Evolutionary conservation across 1,284 basidiomycete genomes (phyloP), one percentile per base, ranked within the genome.

Genomic region (Heterobasidion occidentale): DNA sequence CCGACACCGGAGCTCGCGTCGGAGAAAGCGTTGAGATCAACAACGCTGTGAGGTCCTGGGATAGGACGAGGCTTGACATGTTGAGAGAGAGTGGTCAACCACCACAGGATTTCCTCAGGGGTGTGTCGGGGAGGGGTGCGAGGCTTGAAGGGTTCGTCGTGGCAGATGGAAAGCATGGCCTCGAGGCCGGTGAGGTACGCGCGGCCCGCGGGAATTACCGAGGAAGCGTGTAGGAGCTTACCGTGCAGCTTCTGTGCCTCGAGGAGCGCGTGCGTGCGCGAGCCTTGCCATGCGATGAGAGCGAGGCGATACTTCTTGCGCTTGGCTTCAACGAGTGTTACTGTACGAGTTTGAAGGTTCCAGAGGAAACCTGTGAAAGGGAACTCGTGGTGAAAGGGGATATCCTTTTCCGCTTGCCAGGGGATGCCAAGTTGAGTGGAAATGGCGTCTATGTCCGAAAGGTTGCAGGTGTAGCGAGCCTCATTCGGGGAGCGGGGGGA

Each of bases 1-100:
- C 74, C 75, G n/a, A 66, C 56, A 1, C 62, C 62, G 1, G 71
- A 73, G 66, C 75, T 77, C 7, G 76, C 75, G 62, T 78, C 75
- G 0, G 73, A 78, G 64, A 62, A 79, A 0, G 72, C 73, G 0
- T 49, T 9, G 17, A 61, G 11, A 55, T 75, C 67, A 9, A 60
- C 3, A 54, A 76, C 36, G 11, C 11, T 15, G 33, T n/a, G 27
- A n/a, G 50, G 50, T 14, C 27, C 35, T n/a, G 35, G 35, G 35
- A 51, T 35, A n/a, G 60, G 54, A 19, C 65, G 50, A 0, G 44
- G 20, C 51, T 67, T 35, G 38, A 7, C 1, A 14, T 61, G 9
- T 0, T 42, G 34, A 36, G 11, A 9, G 7, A 74, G 67, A 0
- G 8, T 45, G 0, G 27, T 0, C 1, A 5, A 33, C 76, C 77